Conservation (phyloP, 1,284 basidiomycete genomes). For the Sanguinoderma infundibulare region DNA sequence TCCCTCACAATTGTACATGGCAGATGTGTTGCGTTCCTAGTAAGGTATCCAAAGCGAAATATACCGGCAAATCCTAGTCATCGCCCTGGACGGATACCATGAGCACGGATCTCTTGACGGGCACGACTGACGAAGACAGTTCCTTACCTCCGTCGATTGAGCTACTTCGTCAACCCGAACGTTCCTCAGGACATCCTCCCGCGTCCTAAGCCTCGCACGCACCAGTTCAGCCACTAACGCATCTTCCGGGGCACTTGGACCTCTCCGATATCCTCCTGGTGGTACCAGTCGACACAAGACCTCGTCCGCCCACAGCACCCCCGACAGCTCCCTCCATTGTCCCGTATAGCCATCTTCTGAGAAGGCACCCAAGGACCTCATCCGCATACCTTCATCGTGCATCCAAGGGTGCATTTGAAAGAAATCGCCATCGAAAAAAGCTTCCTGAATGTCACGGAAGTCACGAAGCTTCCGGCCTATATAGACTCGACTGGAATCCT, state of each 20-base stretch:
- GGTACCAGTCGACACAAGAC: background rate
- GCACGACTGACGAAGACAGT: too few relatives aligned
- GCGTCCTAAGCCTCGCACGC: background rate
- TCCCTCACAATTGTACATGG: too few relatives aligned
- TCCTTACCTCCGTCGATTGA: too few relatives aligned
- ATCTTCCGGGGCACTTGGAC: background rate
- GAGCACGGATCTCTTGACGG: too few relatives aligned
- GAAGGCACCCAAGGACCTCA: background rate
- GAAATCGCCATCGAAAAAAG: background rate
- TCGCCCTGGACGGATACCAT: too few relatives aligned
- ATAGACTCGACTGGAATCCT: background rate
- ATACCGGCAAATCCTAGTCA: too few relatives aligned
- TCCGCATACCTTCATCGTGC: background rate
- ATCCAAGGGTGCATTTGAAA: background rate
- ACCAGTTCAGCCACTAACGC: background rate
- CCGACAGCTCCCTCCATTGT: background rate
- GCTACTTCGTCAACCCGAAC: too few relatives aligned
- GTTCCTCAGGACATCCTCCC: background rate
- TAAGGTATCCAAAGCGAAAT: too few relatives aligned
- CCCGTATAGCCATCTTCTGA: background rate
- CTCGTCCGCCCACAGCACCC: background rate
- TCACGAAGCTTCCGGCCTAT: background rate
- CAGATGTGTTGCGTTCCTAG: too few relatives aligned
- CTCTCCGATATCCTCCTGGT: background rate
- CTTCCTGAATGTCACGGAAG: background rate